These are phyloP conservation scores for Aspergillus neoniger DNA, from an alignment of 2,329 filamentous ascomycete species.

Conservation along the genomic window DNA sequence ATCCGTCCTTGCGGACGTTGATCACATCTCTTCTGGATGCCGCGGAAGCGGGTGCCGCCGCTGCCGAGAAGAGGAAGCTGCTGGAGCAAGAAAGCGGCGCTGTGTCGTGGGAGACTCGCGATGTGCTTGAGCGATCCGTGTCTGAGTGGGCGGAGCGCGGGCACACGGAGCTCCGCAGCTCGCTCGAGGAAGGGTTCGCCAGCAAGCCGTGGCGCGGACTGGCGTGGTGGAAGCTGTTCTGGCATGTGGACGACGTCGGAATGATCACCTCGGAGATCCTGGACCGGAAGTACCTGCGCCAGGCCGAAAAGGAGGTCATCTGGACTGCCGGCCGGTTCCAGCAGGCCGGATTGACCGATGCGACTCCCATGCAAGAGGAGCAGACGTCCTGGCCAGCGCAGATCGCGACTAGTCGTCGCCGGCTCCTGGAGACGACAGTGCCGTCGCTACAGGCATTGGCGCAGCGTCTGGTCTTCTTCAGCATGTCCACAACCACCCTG, in stretches of 20 bases:
- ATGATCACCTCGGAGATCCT: conserved; percentile 81
- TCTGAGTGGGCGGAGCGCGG: conserved; percentile 74
- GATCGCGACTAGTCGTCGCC: conserved; percentile 70
- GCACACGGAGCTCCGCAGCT: conserved; percentile 78
- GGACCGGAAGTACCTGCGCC: conserved; percentile 71
- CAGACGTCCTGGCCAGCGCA: conserved; percentile 68
- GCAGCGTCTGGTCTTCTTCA: conserved; percentile 73
- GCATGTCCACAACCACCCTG: conserved; percentile 69
- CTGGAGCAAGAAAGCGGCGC: conserved; percentile 34
- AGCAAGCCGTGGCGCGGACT: conserved; percentile 77
- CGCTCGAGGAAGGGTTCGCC: conserved; percentile 75
- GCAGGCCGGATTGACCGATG: conserved; percentile 59
- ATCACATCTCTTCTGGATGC: conserved; percentile 65
- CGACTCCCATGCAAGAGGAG: conserved; percentile 35
- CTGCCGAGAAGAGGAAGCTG: conserved; percentile 32
- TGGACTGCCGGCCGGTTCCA: conserved; percentile 77
- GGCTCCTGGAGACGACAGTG: conserved; percentile 66
- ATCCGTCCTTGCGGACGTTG: conserved; percentile 66
- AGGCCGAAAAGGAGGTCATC: conserved; percentile 77
- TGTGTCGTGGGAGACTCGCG: conserved; percentile 47
- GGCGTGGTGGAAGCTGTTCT: conserved; percentile 93
- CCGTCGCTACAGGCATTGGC: conserved; percentile 71
- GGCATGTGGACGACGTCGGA: conserved; percentile 88
- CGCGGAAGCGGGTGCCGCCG: conserved; percentile 35
- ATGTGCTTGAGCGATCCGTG: conserved; percentile 60